Evolutionary conservation across 345 rosid species (phyloP), one percentile per base, ranked within the genome.

Genomic region (Rhodomyrtus tomentosa): DNA sequence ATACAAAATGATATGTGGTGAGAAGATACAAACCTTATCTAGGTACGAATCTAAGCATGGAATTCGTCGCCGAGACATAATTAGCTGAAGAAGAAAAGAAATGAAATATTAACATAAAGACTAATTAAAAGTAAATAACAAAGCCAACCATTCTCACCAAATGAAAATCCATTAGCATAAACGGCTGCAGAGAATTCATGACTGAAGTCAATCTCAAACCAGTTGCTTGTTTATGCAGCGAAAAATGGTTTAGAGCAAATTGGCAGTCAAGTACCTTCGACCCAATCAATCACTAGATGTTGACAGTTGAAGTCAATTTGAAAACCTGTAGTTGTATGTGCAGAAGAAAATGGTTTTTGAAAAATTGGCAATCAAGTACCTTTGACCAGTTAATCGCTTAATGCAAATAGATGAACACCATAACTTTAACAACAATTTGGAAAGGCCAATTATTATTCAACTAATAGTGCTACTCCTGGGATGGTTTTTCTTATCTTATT

Each of bases 41-140:
- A 97, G 89, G 90, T 95, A 97, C 20, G 99, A 97, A 90, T 97
- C 99, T 88, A 97, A 90, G 93, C 99, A 95, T 59, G 99, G 99
- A 90, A 96, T 94, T 51, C 99, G 87, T 72, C 98, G 92, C 82
- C 96, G 94, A 76, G 99, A 95, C 99, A 97, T 95, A 80, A 90
- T 92, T 55, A 97, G 99, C 99, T 97, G 94, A 50, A 85, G 53
- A 82, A 81, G 72, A 50, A 53, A 85, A 59, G 54, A 22, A 50
- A 36, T 42, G 85, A 82, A 74, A 52, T 27, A n/a, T 49, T 81
- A 27, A 56, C 50, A 49, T 27, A 18, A 55, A 84, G 21, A 51
- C 7, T 21, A 50, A 38, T 68, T 72, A 38, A 27, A 50, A 20
- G 12, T 13, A 32, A 8, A 68, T 68, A 68, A n/a, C 40, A 55